Evolutionary conservation across 2,329 filamentous ascomycete species (phyloP).

Genomic region (Blastomyces parvus): DNA sequence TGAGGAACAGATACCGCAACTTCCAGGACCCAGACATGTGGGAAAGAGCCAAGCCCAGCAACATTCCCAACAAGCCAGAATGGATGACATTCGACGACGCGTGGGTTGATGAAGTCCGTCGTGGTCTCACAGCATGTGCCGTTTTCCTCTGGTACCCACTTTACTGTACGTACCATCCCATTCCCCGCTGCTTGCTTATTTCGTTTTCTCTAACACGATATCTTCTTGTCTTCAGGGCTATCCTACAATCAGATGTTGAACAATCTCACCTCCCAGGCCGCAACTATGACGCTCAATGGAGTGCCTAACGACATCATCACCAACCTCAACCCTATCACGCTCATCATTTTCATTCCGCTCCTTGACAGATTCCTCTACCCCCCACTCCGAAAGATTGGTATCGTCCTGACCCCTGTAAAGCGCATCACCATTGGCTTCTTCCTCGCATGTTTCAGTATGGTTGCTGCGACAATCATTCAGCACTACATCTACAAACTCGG

Average conservation of each 20-base stretch:
- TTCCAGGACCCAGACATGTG: constrained; percentile 52
- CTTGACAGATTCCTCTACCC: constrained; percentile 47
- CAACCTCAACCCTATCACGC: constrained; percentile 45
- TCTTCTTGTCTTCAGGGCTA: constrained; percentile 27
- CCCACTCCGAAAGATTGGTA: constrained; percentile 36
- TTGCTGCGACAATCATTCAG: constrained; percentile 43
- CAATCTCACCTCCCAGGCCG: constrained; percentile 48
- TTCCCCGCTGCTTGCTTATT: no score
- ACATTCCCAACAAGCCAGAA: constrained; percentile 48
- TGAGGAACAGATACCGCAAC: constrained; percentile 28
- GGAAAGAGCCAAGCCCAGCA: constrained; percentile 59
- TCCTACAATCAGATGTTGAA: constrained; percentile 47
- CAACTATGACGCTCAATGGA: constrained; percentile 44
- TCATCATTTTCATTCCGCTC: constrained; percentile 47
- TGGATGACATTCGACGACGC: constrained; percentile 80
- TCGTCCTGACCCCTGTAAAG: constrained; percentile 46
- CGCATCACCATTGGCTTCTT: constrained; percentile 45
- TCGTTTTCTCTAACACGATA: constrained; percentile 13
- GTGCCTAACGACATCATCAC: constrained; percentile 49
- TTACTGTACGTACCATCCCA: constrained; percentile 28
- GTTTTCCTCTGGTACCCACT: constrained; percentile 56
- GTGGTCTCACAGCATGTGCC: constrained; percentile 59
- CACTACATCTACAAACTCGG: constrained; percentile 50
- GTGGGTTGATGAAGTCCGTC: constrained; percentile 69
- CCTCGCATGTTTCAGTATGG: constrained; percentile 41